These are phyloP conservation scores for Helenozyma baotianmanensis DNA, from an alignment of 805 yeast species.

Conservation along the genomic window DNA sequence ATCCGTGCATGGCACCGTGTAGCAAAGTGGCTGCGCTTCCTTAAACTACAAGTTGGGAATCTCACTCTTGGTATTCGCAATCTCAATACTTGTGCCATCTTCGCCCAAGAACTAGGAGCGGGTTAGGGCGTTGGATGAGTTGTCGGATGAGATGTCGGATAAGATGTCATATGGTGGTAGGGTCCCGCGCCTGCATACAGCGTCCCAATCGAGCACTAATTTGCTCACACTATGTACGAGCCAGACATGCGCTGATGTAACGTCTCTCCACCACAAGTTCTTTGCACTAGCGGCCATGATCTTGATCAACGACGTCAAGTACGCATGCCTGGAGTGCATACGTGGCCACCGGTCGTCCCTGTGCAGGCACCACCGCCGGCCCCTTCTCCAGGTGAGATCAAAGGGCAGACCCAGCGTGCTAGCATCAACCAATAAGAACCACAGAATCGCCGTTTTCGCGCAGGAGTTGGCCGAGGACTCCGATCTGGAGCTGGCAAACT, in stretches of 20 bases:
- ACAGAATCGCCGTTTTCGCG: constrained; percentile 58
- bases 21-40: no score
- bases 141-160: no score
- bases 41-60: no score
- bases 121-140: no score
- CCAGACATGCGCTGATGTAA: background rate
- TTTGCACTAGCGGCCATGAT: constrained; percentile 49
- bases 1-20: no score
- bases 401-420: constrained; percentile 79
- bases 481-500: constrained; percentile 1
- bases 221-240: constrained; percentile 13
- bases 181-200: no score
- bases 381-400: constrained; percentile 80
- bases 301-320: constrained; percentile 70
- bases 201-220: background rate
- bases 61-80: no score
- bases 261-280: background rate
- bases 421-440: constrained; percentile 44
- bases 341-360: constrained; percentile 89
- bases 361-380: constrained; percentile 77
- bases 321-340: constrained; percentile 83
- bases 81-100: no score
- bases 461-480: constrained; percentile 26
- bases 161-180: no score
- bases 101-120: no score